These are phyloP conservation scores for Agrocybe chaxingu DNA, from an alignment of 768 basidiomycete species.

Conservation along the genomic window DNA sequence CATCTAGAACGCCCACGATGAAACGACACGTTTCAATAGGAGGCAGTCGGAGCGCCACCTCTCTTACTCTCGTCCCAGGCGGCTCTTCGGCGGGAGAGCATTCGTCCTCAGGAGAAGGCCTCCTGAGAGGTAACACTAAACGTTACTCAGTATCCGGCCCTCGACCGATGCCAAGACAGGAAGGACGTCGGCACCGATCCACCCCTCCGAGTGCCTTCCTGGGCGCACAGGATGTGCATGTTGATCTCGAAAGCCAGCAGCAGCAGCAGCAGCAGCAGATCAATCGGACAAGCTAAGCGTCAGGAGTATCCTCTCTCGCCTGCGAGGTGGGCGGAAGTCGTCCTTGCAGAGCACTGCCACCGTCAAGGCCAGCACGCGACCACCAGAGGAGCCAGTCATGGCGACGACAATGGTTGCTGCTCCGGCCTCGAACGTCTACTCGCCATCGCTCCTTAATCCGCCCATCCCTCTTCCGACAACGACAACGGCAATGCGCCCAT, in stretches of 20 bases:
- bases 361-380: conserved; percentile 3
- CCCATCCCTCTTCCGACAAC: conserved; percentile 6
- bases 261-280: background rate
- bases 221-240: background rate
- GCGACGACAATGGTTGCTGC: background rate
- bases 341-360: conserved; percentile 13
- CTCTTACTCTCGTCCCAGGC: conserved; percentile 10
- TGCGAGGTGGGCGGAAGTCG: conserved; percentile 11
- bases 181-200: conserved; percentile 11
- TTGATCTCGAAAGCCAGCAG: conserved; percentile 12
- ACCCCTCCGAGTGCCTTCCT: conserved; percentile 13
- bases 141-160: conserved; percentile 13
- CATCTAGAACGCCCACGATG: background rate
- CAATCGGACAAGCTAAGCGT: conserved; percentile 14
- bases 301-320: conserved; percentile 15
- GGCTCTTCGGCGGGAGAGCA: conserved; percentile 13
- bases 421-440: conserved; percentile 9
- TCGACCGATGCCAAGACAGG: conserved; percentile 2
- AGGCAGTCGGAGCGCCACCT: conserved; percentile 12
- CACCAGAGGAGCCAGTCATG: conserved; percentile 5
- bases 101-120: conserved; percentile 9
- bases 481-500: conserved; percentile 8
- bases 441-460: conserved; percentile 25
- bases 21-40: background rate
- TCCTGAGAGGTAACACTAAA: conserved; percentile 1